Conservation (phyloP, 768 basidiomycete species). For the Lentinula raphanica region DNA sequence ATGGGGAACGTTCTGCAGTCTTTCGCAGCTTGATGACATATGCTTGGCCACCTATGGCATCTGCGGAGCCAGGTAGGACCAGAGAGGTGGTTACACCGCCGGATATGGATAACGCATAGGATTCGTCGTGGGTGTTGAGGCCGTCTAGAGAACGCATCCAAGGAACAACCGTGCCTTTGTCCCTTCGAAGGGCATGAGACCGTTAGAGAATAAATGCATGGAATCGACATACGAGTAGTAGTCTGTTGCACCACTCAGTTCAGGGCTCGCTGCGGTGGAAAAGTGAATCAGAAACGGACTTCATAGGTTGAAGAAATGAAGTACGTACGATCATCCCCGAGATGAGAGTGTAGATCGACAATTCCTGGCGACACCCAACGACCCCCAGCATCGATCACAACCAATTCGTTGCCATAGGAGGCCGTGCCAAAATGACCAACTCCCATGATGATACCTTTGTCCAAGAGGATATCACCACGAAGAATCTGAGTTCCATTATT, state of each 20-base stretch:
- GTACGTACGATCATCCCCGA: constrained; percentile 20
- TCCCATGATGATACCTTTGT: constrained; percentile 37
- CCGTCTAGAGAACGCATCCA: constrained; percentile 71
- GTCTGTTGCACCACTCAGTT: constrained; percentile 37
- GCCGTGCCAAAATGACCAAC: constrained; percentile 26
- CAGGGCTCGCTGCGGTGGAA: constrained; percentile 18
- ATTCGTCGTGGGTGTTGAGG: constrained; percentile 71
- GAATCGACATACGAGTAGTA: constrained; percentile 39
- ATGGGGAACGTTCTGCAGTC: constrained; percentile 65
- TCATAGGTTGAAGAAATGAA: too few relatives aligned
- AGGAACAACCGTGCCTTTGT: constrained; percentile 35
- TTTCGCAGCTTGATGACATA: constrained; percentile 77
- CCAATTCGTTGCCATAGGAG: constrained; percentile 18
- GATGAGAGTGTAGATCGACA: constrained; percentile 46
- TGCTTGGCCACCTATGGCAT: constrained; percentile 69
- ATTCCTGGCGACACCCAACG: constrained; percentile 57
- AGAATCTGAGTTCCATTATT: constrained; percentile 41
- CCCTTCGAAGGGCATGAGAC: background rate
- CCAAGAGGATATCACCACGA: constrained; percentile 42
- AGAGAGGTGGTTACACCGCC: constrained; percentile 80
- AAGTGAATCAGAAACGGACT: background rate
- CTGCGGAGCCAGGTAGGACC: constrained; percentile 67
- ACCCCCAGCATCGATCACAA: constrained; percentile 41
- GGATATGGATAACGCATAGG: constrained; percentile 57
- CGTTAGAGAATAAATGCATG: too few relatives aligned